phyloP scores from a whole-genome alignment of 352 stramenopile genomes.

The Pythium folliculosum region DNA sequence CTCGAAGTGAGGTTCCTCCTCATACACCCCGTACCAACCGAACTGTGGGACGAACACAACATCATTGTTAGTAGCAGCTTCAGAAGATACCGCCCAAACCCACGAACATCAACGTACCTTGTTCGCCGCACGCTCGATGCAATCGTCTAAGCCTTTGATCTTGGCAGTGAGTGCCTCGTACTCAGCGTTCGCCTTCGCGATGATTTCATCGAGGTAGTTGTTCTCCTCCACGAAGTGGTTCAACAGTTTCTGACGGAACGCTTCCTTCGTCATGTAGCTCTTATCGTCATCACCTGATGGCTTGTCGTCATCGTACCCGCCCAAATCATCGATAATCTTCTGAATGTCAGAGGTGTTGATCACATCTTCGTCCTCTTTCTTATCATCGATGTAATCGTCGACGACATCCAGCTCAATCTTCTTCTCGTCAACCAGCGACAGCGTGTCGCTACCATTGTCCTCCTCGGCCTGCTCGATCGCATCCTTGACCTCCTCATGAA shows the following conservation, averaged over 20 bases:
- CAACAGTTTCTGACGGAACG: slow-evolving; percentile 41
- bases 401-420: neutral
- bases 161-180: slow-evolving; percentile 25
- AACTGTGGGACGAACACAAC: slow-evolving; percentile 34
- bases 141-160: slow-evolving; percentile 40
- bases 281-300: neutral
- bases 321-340: slow-evolving; percentile 18
- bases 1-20: slow-evolving; percentile 44
- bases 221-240: slow-evolving; percentile 34
- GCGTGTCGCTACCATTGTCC: neutral
- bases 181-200: slow-evolving; percentile 29
- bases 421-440: neutral
- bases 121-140: slow-evolving; percentile 45
- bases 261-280: slow-evolving; percentile 49
- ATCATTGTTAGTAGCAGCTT: neutral
- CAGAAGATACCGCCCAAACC: neutral
- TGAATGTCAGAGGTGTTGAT: slow-evolving; percentile 4
- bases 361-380: neutral
- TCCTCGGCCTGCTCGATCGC: too few relatives aligned
- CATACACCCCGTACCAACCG: slow-evolving; percentile 55
- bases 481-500: too few relatives aligned
- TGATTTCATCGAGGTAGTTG: slow-evolving; percentile 27
- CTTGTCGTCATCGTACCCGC: slow-evolving; percentile 22
- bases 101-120: slow-evolving; percentile 33
- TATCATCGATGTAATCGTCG: neutral